Evolutionary conservation across 352 stramenopile genomes (phyloP).

Genomic region (Phytophthora palmivora): DNA sequence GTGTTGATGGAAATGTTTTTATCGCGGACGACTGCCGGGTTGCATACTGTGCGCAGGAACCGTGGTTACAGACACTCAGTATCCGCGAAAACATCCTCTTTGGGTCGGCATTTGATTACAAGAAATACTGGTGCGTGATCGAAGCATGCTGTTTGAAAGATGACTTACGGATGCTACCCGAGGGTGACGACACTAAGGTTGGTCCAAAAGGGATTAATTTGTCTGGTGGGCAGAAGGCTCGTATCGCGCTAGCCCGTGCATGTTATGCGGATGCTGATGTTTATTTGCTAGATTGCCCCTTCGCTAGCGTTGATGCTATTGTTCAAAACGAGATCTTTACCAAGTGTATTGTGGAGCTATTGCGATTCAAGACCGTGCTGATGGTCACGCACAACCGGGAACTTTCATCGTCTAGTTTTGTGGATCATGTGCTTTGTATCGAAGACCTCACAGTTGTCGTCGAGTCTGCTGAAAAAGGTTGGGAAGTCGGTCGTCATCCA

Average conservation of each 20-base stretch:
- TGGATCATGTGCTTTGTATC: constrained; percentile 48
- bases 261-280: constrained; percentile 65
- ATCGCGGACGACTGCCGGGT: constrained; percentile 47
- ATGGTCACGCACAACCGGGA: constrained; percentile 65
- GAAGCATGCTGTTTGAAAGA: constrained; percentile 62
- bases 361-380: constrained; percentile 62
- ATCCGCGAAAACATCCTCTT: constrained; percentile 98
- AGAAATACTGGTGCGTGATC: constrained; percentile 71
- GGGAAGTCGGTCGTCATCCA: constrained; percentile 28
- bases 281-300: constrained; percentile 58
- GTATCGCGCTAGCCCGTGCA: constrained; percentile 62
- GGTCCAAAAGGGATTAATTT: constrained; percentile 64
- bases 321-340: constrained; percentile 65
- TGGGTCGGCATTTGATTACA: constrained; percentile 73
- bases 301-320: constrained; percentile 64
- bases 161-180: constrained; percentile 49
- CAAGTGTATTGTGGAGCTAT: constrained; percentile 60
- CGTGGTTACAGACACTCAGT: constrained; percentile 97
- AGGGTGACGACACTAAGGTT: constrained; percentile 63
- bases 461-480: constrained; percentile 31
- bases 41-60: constrained; percentile 91
- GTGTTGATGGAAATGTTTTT: constrained; percentile 43
- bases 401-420: constrained; percentile 50
- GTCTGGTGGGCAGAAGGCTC: constrained; percentile 61
- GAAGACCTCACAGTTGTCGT: constrained; percentile 42